These are phyloP conservation scores for Metschnikowia gruessii DNA, from an alignment of 805 yeast species.

Conservation along the genomic window DNA sequence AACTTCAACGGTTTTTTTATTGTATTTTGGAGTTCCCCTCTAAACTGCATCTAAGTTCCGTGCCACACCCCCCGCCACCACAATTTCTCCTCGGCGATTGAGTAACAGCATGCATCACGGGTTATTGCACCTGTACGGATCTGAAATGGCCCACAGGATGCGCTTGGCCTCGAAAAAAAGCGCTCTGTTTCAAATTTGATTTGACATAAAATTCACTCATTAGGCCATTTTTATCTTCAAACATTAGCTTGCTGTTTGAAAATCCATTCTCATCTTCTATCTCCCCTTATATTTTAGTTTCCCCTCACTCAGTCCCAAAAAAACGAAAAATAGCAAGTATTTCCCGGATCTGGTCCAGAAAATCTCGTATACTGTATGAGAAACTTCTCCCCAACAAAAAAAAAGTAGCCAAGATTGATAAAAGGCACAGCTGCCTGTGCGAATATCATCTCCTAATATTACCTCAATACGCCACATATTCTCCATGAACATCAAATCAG, in stretches of 20 bases:
- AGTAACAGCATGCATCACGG: constrained; percentile 5
- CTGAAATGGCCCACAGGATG: constrained; percentile 4
- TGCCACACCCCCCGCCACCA: constrained; percentile 13
- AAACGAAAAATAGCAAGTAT: not conserved
- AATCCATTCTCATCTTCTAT: not conserved
- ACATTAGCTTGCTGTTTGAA: not conserved
- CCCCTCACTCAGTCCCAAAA: not conserved
- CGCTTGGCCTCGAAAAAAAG: not conserved
- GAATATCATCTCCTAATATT: not conserved
- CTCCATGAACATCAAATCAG: not conserved
- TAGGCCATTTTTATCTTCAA: not conserved
- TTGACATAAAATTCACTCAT: not conserved
- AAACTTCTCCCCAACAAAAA: constrained; percentile 1
- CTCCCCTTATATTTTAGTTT: not conserved
- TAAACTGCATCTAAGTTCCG: constrained; percentile 5
- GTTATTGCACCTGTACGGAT: constrained; percentile 6
- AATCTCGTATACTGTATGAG: not conserved
- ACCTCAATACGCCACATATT: not conserved
- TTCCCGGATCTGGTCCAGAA: not conserved
- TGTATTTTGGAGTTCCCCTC: constrained; percentile 4
- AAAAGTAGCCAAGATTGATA: not conserved
- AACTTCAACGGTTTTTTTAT: not conserved
- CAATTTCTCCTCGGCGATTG: constrained; percentile 6
- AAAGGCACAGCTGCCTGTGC: not conserved
- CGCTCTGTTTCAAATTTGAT: not conserved